These are phyloP conservation scores for Bassia scoparia DNA, from an alignment of 148 eudicot species.

Conservation along the genomic window DNA sequence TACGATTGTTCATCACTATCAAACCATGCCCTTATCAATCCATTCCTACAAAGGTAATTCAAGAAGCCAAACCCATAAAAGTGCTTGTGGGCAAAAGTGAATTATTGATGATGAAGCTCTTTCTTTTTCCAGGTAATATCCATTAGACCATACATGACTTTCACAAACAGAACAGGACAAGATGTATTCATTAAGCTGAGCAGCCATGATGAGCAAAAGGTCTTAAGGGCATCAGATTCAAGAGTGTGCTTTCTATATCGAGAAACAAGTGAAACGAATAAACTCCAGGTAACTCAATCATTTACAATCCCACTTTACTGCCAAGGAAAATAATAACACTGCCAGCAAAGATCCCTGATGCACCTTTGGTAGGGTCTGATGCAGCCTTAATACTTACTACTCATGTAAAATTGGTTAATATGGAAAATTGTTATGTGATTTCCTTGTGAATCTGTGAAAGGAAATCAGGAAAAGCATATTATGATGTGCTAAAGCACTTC, in stretches of 20 bases:
- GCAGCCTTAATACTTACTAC: not conserved
- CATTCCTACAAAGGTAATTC: slow-evolving; percentile 84
- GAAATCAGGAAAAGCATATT: too few species aligned
- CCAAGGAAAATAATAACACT: not conserved
- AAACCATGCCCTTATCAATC: slow-evolving; percentile 88
- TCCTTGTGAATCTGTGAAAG: not conserved
- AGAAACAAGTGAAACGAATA: slow-evolving; percentile 49
- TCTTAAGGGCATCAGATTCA: slow-evolving; percentile 62
- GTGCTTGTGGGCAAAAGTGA: slow-evolving; percentile 8
- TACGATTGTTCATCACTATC: slow-evolving; percentile 76
- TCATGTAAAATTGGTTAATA: not conserved
- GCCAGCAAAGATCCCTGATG: too few species aligned
- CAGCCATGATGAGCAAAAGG: slow-evolving; percentile 74
- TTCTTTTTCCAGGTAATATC: slow-evolving; percentile 56
- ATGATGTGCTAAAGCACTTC: not conserved
- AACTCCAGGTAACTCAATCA: slow-evolving; percentile 57
- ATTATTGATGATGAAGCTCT: slow-evolving; percentile 6
- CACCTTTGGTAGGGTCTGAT: not conserved
- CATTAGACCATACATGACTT: slow-evolving; percentile 79
- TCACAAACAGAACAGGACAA: slow-evolving; percentile 91
- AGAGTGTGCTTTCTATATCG: slow-evolving; percentile 72
- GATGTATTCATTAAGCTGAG: slow-evolving; percentile 62
- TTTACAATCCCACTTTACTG: too few species aligned
- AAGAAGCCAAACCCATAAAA: not conserved
- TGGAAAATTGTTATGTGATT: too few species aligned